Conservation (phyloP, 2,329 filamentous ascomycete genomes). For the Pyrenophora tritici-repentis region DNA sequence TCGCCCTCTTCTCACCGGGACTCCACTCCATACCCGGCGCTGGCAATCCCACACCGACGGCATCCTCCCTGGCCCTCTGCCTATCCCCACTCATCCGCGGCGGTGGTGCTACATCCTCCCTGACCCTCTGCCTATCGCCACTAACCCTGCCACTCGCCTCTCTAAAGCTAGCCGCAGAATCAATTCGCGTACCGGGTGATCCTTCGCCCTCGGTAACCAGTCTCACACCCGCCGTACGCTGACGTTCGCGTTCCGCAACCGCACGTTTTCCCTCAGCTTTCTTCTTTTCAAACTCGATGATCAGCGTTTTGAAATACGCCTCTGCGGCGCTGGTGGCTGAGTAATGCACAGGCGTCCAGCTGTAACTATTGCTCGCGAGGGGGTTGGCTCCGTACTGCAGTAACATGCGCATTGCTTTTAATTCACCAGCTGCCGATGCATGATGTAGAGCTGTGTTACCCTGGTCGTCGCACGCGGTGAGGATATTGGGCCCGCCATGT, state of each 20-base stretch:
- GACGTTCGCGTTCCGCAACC: conserved; percentile 37
- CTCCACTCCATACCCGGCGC: conserved; percentile 47
- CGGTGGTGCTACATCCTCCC: background rate
- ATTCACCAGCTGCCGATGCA: conserved; percentile 78
- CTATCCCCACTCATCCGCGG: conserved; percentile 11
- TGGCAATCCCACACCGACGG: conserved; percentile 36
- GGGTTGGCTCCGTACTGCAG: conserved; percentile 79
- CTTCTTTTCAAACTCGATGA: conserved; percentile 71
- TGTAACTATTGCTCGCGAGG: conserved; percentile 72
- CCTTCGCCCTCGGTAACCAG: conserved; percentile 10
- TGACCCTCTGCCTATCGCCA: conserved; percentile 20
- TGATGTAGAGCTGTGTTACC: conserved; percentile 91
- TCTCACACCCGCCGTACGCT: conserved; percentile 35
- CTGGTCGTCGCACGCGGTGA: conserved; percentile 60
- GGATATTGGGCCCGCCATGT: conserved; percentile 33
- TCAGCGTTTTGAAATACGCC: conserved; percentile 79
- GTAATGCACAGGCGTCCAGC: conserved; percentile 84
- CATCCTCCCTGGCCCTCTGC: conserved; percentile 41
- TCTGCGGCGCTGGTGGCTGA: conserved; percentile 81
- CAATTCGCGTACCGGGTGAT: background rate
- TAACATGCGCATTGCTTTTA: conserved; percentile 76
- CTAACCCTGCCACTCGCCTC: background rate
- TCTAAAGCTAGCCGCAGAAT: too few relatives aligned
- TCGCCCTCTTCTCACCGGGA: conserved; percentile 45
- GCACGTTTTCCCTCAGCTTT: conserved; percentile 52